Percentiles rank a stretch among this genome's conserved stretches.
Conservation (phyloP, 495 filamentous ascomycete species). For the Mytilinidion resinicola region DNA sequence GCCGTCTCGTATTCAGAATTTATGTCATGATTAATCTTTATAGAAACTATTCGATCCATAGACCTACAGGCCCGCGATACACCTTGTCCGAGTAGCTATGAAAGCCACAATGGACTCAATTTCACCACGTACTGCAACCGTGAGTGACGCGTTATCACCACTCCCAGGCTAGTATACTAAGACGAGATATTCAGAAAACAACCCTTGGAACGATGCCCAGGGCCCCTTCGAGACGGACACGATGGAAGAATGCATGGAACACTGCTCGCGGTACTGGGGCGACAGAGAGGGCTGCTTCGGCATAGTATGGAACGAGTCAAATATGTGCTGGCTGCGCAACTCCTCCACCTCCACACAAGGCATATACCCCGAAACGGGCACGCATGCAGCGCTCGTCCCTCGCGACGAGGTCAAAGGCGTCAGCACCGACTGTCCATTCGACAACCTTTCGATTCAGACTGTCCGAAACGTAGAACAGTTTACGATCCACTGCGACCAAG, state of each 20-base stretch:
- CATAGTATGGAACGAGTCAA: slow-evolving; percentile 9
- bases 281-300: slow-evolving; percentile 14
- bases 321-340: slow-evolving; percentile 16
- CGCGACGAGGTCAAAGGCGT: background rate
- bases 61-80: background rate
- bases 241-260: slow-evolving; percentile 24
- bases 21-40: background rate
- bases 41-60: background rate
- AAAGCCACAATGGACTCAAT: slow-evolving; percentile 11
- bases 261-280: slow-evolving; percentile 20
- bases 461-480: slow-evolving; percentile 7
- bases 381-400: slow-evolving; percentile 9
- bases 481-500: slow-evolving; percentile 14
- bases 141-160: background rate
- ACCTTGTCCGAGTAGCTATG: background rate
- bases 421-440: slow-evolving; percentile 7
- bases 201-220: slow-evolving; percentile 6
- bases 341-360: background rate
- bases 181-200: background rate
- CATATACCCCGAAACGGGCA: background rate
- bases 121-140: slow-evolving; percentile 17
- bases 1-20: background rate
- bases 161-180: background rate
- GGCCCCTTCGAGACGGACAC: background rate
- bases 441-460: slow-evolving; percentile 12